Evolutionary conservation across 805 yeast species (phyloP), one percentile per base, ranked within the genome.

Genomic region (Cyberlindnera mississippiensis): DNA sequence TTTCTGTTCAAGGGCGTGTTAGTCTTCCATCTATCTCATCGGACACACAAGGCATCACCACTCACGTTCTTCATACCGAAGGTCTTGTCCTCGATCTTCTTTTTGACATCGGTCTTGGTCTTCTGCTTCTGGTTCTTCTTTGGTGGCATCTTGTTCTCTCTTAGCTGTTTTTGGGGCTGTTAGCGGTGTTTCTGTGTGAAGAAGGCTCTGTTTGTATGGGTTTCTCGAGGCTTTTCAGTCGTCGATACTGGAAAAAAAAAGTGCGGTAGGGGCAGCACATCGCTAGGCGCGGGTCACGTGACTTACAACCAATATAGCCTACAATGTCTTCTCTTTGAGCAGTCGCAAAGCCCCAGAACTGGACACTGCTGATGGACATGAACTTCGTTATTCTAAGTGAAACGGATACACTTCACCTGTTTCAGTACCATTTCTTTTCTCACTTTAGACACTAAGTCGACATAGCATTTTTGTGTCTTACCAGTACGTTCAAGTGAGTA

Each of bases 1-100:
- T 64, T 93, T 93, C 50, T 46, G 13, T 22, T 6, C 17, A 5
- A 22, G n/a, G 6, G 6, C 4, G 19, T 10, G 52, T 53, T 41
- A 34, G 39, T 24, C 11, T 29, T 13, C 9, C 9, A 20, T 9
- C 24, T 20, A 20, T 9, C 9, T 20, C 24, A 20, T 9, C 8
- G 24, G 24, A 20, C 24, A n/a, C n/a, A n/a, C n/a, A n/a, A n/a
- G n/a, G n/a, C n/a, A n/a, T n/a, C n/a, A n/a, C n/a, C n/a, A 40
- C 50, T 17, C 26, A 46, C 50, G 64, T 93, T 93, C 61, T 90
- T 93, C 73, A 93, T 71, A 44, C 99, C 99, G 61, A 93, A 93
- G 2, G 97, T 87, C 68, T 87, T 90, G 66, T 93, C 98, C 48
- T 82, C 81, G 42, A 76, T 78, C 67, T 85, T 84, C 57, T 79